Conservation (phyloP, 371 early-diverging fungal species). For the Mortierella sp. region DNA sequence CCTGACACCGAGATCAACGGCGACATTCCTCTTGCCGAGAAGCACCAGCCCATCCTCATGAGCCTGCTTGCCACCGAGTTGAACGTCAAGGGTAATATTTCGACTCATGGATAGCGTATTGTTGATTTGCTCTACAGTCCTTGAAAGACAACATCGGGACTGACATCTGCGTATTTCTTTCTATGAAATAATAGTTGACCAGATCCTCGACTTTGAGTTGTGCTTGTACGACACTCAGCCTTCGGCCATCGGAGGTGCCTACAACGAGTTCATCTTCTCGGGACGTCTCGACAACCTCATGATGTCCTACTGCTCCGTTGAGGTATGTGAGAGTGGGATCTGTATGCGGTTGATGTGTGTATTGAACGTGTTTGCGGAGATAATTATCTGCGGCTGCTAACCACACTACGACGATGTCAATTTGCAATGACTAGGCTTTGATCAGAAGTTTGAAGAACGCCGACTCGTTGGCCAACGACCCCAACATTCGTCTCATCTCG, state of each 20-base stretch:
- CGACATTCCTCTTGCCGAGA: slow-evolving; percentile 48
- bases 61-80: slow-evolving; percentile 82
- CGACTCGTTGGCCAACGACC: slow-evolving; percentile 71
- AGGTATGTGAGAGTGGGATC: slow-evolving; percentile 50
- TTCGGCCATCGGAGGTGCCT: slow-evolving; percentile 88
- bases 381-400: not conserved
- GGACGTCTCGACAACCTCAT: slow-evolving; percentile 96
- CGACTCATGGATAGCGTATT: slow-evolving; percentile 7
- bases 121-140: not conserved
- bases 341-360: not conserved
- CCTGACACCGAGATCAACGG: slow-evolving; percentile 51
- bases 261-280: slow-evolving; percentile 94
- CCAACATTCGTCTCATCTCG: slow-evolving; percentile 87
- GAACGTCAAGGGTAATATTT: slow-evolving; percentile 67
- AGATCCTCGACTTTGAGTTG: slow-evolving; percentile 95
- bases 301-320: slow-evolving; percentile 91
- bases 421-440: slow-evolving; percentile 60
- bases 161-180: not conserved
- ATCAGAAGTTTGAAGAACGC: slow-evolving; percentile 60
- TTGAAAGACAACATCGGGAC: not conserved
- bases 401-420: not conserved
- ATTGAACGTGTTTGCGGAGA: not conserved
- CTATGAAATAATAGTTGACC: slow-evolving; percentile 59
- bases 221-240: slow-evolving; percentile 92
- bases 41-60: slow-evolving; percentile 87